Percentiles rank a stretch among this genome's conserved stretches.
These are phyloP conservation scores for Arthrobotrys megalospora DNA, from an alignment of 2,329 filamentous ascomycete species.

Conservation along the genomic window DNA sequence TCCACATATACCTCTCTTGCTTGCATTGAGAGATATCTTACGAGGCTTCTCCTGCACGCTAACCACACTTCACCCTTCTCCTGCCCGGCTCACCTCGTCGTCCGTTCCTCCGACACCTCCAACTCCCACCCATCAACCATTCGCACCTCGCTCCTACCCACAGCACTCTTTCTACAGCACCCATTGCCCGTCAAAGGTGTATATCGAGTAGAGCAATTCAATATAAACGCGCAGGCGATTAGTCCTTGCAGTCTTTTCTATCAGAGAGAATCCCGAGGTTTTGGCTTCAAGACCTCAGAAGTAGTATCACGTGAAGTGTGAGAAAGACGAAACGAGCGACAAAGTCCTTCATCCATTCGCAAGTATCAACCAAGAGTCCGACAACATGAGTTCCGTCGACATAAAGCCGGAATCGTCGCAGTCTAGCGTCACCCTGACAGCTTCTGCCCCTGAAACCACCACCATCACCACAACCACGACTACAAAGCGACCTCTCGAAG, in stretches of 20 bases:
- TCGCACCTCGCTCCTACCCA: slow-evolving; percentile 30
- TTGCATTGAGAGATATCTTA: slow-evolving; percentile 44
- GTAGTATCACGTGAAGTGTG: slow-evolving; percentile 60
- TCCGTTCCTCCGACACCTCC: slow-evolving; percentile 48
- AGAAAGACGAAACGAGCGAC: slow-evolving; percentile 21
- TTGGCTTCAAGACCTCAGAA: slow-evolving; percentile 33
- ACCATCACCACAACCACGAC: slow-evolving; percentile 72
- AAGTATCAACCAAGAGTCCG: neutral
- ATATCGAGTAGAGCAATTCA: slow-evolving; percentile 61
- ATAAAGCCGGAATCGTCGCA: slow-evolving; percentile 54
- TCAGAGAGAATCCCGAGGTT: slow-evolving; percentile 34
- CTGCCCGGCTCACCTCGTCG: slow-evolving; percentile 49
- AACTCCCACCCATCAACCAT: slow-evolving; percentile 39
- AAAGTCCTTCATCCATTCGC: slow-evolving; percentile 14
- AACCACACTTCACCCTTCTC: slow-evolving; percentile 25
- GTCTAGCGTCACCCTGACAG: slow-evolving; percentile 64
- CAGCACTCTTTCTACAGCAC: slow-evolving; percentile 61
- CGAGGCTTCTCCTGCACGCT: slow-evolving; percentile 43
- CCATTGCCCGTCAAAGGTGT: slow-evolving; percentile 62
- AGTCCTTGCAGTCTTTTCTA: slow-evolving; percentile 48
- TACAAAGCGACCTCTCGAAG: slow-evolving; percentile 93
- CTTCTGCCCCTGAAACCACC: slow-evolving; percentile 68
- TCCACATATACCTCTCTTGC: slow-evolving; percentile 31
- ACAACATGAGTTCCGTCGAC: slow-evolving; percentile 67
- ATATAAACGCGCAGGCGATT: slow-evolving; percentile 47